A percentile compares a stretch with the other conserved stretches of the same genome.
These are phyloP conservation scores for Penicillium digitatum DNA, from an alignment of 2,329 filamentous ascomycete genomes.

Conservation along the genomic window DNA sequence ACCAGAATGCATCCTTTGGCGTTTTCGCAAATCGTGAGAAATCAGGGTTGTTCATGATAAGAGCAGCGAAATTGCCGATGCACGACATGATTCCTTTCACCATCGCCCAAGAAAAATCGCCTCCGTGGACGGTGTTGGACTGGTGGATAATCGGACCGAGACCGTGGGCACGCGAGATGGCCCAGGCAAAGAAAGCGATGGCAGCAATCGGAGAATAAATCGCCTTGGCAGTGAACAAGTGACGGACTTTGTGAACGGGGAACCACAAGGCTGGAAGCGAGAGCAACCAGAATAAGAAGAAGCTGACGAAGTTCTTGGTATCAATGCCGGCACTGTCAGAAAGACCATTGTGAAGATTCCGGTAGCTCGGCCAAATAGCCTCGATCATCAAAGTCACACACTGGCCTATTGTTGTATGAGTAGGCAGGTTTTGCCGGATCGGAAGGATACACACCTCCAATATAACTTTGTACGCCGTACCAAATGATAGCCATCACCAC, in stretches of 20 bases:
- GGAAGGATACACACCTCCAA: constrained; percentile 53
- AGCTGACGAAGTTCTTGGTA: constrained; percentile 72
- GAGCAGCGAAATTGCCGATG: constrained; percentile 84
- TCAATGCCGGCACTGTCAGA: constrained; percentile 62
- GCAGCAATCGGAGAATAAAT: constrained; percentile 79
- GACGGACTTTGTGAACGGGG: constrained; percentile 80
- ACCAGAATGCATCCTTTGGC: constrained; percentile 72
- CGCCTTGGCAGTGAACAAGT: constrained; percentile 87
- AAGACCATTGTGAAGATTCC: constrained; percentile 65
- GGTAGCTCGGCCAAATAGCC: constrained; percentile 66
- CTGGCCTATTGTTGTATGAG: constrained; percentile 48
- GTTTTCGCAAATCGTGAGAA: constrained; percentile 78
- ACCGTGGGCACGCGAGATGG: constrained; percentile 73
- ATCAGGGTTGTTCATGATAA: constrained; percentile 77
- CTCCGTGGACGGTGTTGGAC: constrained; percentile 59
- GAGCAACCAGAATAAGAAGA: constrained; percentile 80
- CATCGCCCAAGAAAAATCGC: constrained; percentile 72
- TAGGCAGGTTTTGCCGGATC: background rate
- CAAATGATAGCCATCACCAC: constrained; percentile 84
- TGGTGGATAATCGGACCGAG: constrained; percentile 78
- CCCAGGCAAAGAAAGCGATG: constrained; percentile 83
- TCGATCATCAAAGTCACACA: constrained; percentile 88
- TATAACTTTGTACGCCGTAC: constrained; percentile 73
- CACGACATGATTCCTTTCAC: constrained; percentile 82
- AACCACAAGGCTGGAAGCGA: constrained; percentile 85